Evolutionary conservation across 345 rosid genomes (phyloP).

Genomic region (Populus euphratica): DNA sequence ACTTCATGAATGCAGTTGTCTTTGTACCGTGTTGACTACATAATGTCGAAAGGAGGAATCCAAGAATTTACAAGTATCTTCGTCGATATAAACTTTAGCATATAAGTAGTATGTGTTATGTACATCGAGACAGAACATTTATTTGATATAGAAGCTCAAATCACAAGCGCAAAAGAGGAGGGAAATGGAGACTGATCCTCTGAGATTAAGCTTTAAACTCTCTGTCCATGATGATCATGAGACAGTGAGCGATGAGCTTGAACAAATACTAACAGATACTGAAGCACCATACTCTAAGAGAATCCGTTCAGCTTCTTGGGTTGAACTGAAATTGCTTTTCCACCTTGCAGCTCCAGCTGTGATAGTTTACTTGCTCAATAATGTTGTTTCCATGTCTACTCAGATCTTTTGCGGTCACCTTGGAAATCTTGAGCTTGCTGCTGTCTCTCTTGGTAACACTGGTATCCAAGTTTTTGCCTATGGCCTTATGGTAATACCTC

Average conservation of each 20-base stretch:
- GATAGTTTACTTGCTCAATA: slow-evolving; percentile 21
- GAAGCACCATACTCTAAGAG: slow-evolving; percentile 32
- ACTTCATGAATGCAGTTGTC: too few species aligned
- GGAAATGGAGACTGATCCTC: neutral
- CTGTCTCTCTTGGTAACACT: slow-evolving; percentile 19
- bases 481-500: slow-evolving; percentile 11
- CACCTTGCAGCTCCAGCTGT: slow-evolving; percentile 18
- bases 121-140: neutral
- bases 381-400: slow-evolving; percentile 17
- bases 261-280: slow-evolving; percentile 40
- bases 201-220: neutral
- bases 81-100: too few species aligned
- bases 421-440: slow-evolving; percentile 21
- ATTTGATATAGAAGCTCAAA: neutral
- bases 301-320: slow-evolving; percentile 36
- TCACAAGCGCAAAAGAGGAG: too few species aligned
- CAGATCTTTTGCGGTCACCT: slow-evolving; percentile 22
- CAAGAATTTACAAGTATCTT: too few species aligned
- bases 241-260: slow-evolving; percentile 37
- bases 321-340: slow-evolving; percentile 39
- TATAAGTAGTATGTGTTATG: too few species aligned
- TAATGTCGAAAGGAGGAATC: too few species aligned
- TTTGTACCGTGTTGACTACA: too few species aligned
- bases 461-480: slow-evolving; percentile 22
- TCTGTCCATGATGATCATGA: neutral